These are phyloP conservation scores for Casaregolazyma suthepensis DNA, from an alignment of 1,139 yeast species.

Conservation along the genomic window DNA sequence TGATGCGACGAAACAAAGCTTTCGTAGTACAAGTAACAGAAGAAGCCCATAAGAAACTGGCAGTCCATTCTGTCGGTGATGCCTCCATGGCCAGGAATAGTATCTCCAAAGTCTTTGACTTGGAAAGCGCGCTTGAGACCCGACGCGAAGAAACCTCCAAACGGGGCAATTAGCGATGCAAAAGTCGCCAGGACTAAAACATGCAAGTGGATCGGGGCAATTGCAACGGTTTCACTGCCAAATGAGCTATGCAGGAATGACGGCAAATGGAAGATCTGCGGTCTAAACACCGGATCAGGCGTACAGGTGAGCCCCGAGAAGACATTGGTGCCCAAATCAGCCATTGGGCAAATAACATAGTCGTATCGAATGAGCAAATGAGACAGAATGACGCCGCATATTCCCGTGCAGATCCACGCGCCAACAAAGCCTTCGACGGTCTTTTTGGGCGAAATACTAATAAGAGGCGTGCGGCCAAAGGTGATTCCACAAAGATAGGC, in stretches of 20 bases:
- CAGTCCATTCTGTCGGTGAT: constrained; percentile 97
- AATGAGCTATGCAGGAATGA: constrained; percentile 48
- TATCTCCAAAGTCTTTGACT: constrained; percentile 86
- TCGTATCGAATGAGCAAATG: constrained; percentile 57
- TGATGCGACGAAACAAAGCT: constrained; percentile 69
- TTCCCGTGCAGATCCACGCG: constrained; percentile 91
- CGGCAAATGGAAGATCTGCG: constrained; percentile 74
- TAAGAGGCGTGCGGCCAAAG: constrained; percentile 87
- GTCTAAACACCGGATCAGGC: constrained; percentile 79
- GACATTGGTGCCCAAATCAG: constrained; percentile 49
- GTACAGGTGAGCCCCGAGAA: constrained; percentile 68
- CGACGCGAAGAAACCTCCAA: constrained; percentile 97
- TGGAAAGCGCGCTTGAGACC: constrained; percentile 97
- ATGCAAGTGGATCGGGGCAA: constrained; percentile 88
- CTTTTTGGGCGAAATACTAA: constrained; percentile 92
- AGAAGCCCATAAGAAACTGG: constrained; percentile 96
- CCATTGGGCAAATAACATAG: constrained; percentile 86
- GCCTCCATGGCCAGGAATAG: constrained; percentile 98
- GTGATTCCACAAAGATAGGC: constrained; percentile 97
- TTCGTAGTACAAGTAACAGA: constrained; percentile 85
- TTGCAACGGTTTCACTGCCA: constrained; percentile 44
- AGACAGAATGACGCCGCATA: constrained; percentile 65
- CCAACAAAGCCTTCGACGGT: constrained; percentile 97
- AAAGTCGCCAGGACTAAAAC: constrained; percentile 81
- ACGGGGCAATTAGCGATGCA: constrained; percentile 96